Conservation (phyloP, 345 rosid genomes). For the Alliaria petiolata region DNA sequence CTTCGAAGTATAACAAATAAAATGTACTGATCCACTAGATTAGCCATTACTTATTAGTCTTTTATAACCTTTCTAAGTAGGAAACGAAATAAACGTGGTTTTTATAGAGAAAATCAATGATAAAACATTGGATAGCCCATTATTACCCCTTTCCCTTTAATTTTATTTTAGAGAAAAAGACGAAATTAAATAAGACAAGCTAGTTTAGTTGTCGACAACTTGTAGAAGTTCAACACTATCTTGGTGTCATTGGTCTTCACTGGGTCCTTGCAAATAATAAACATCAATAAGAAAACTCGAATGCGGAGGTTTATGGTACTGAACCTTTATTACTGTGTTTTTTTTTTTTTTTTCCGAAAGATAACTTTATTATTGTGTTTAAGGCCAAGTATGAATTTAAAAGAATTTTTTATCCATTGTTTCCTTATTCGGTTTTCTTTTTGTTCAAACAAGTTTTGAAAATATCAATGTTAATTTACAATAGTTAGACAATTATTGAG, state of each 20-base stretch:
- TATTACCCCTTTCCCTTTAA: neutral
- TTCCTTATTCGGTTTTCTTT: neutral
- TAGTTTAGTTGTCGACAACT: neutral
- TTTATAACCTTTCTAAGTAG: neutral
- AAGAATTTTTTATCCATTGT: neutral
- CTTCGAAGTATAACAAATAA: too few relatives aligned
- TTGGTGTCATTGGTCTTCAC: neutral
- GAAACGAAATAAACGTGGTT: conserved; percentile 16
- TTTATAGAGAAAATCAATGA: neutral
- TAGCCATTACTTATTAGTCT: neutral
- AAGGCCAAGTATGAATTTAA: neutral
- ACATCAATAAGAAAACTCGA: neutral
- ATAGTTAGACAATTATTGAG: neutral
- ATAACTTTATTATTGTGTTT: neutral
- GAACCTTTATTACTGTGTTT: too few relatives aligned
- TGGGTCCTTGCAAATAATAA: neutral
- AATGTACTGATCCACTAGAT: neutral
- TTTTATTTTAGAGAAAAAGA: neutral
- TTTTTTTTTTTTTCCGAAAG: too few relatives aligned
- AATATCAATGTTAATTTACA: neutral
- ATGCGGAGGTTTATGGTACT: neutral
- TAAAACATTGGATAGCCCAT: neutral
- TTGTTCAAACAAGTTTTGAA: neutral
- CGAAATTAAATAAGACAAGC: neutral
- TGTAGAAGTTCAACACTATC: neutral